These are phyloP conservation scores for Niveomyces coronatus DNA, from an alignment of 2,329 filamentous ascomycete genomes.

Conservation along the genomic window DNA sequence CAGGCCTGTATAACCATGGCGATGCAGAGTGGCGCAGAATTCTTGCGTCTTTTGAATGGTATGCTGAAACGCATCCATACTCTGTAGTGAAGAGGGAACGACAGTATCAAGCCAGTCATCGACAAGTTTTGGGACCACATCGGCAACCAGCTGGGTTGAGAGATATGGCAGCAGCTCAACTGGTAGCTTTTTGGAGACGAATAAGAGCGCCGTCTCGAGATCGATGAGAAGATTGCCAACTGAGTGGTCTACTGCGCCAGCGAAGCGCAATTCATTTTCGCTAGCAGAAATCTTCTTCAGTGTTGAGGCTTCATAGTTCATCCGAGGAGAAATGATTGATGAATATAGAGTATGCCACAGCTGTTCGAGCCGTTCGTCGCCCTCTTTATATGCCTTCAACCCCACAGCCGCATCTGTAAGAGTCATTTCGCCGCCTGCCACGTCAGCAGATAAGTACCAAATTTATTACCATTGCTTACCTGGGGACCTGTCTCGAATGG, in stretches of 20 bases:
- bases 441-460: slow-evolving; percentile 14
- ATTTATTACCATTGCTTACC: slow-evolving; percentile 27
- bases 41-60: slow-evolving; percentile 52
- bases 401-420: slow-evolving; percentile 45
- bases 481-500: slow-evolving; percentile 41
- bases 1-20: slow-evolving; percentile 51
- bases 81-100: slow-evolving; percentile 64
- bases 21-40: slow-evolving; percentile 55
- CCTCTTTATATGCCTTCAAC: slow-evolving; percentile 48
- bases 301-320: slow-evolving; percentile 28
- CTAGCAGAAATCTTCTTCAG: slow-evolving; percentile 31
- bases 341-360: slow-evolving; percentile 54
- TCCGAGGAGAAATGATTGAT: slow-evolving; percentile 51
- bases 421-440: slow-evolving; percentile 39
- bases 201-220: slow-evolving; percentile 39
- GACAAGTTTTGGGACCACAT: slow-evolving; percentile 57
- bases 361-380: slow-evolving; percentile 47
- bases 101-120: slow-evolving; percentile 63
- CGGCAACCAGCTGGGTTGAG: slow-evolving; percentile 59
- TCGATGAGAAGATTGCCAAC: slow-evolving; percentile 44
- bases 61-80: slow-evolving; percentile 61
- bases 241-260: slow-evolving; percentile 32
- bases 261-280: slow-evolving; percentile 31
- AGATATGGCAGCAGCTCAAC: slow-evolving; percentile 47
- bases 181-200: slow-evolving; percentile 42